Evolutionary conservation across 805 yeast genomes (phyloP).

Genomic region (Torulaspora maleeae): DNA sequence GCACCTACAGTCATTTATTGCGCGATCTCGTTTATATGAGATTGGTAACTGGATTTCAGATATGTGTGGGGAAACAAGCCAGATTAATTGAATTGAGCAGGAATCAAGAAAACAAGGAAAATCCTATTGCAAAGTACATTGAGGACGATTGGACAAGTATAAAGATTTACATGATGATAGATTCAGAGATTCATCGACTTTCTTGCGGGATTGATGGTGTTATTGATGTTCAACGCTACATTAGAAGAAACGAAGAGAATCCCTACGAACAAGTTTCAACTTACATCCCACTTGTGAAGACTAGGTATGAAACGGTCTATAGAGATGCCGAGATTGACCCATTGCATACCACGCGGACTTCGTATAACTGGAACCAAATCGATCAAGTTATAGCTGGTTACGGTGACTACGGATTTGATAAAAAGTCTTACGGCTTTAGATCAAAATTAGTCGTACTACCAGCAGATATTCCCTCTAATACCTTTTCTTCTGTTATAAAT

Average conservation of each 20-base stretch:
- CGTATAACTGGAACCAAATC: slow-evolving; percentile 82
- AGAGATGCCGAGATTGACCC: slow-evolving; percentile 54
- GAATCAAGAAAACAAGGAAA: slow-evolving; percentile 45
- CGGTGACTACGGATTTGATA: slow-evolving; percentile 59
- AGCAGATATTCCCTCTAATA: slow-evolving; percentile 56
- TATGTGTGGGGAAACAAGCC: slow-evolving; percentile 70
- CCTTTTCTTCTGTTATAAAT: slow-evolving; percentile 37
- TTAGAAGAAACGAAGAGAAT: slow-evolving; percentile 37
- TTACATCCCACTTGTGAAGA: slow-evolving; percentile 59
- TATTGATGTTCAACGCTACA: slow-evolving; percentile 74
- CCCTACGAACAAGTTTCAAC: slow-evolving; percentile 34
- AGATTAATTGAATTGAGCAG: slow-evolving; percentile 50
- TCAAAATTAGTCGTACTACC: slow-evolving; percentile 86
- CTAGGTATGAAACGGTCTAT: slow-evolving; percentile 70
- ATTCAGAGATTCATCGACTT: slow-evolving; percentile 82
- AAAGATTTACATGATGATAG: slow-evolving; percentile 68
- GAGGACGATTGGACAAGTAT: slow-evolving; percentile 47
- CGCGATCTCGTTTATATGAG: slow-evolving; percentile 84
- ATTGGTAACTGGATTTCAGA: slow-evolving; percentile 82
- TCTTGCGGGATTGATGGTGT: slow-evolving; percentile 66
- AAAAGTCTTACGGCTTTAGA: slow-evolving; percentile 51
- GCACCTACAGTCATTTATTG: slow-evolving; percentile 58
- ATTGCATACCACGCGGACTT: slow-evolving; percentile 46
- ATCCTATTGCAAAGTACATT: slow-evolving; percentile 53
- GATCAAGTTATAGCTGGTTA: slow-evolving; percentile 93